Percentiles rank a stretch among this genome's conserved stretches.
These are phyloP conservation scores for Pythium pectinolyticum DNA, from an alignment of 352 stramenopile species.

Conservation along the genomic window DNA sequence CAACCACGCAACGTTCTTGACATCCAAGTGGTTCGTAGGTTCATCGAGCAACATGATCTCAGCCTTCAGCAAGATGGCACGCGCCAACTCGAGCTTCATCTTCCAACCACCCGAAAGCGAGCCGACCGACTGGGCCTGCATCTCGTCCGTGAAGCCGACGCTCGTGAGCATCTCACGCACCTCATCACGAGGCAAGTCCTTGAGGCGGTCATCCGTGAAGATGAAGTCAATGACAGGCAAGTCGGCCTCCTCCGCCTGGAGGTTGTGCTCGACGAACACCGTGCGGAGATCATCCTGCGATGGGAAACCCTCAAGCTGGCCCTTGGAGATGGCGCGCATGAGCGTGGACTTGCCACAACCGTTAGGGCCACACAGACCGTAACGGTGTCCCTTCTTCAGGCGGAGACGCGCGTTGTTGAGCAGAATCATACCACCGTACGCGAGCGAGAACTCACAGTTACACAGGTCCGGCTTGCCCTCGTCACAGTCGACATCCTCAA, in stretches of 20 bases:
- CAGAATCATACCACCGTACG: slow-evolving; percentile 92
- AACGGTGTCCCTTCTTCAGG: slow-evolving; percentile 90
- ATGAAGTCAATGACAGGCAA: slow-evolving; percentile 86
- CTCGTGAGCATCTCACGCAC: slow-evolving; percentile 89
- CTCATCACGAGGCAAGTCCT: slow-evolving; percentile 88
- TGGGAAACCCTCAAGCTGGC: slow-evolving; percentile 96
- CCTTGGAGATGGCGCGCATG: slow-evolving; percentile 95
- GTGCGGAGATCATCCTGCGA: slow-evolving; percentile 93
- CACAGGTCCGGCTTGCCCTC: slow-evolving; percentile 97
- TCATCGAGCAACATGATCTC: slow-evolving; percentile 97
- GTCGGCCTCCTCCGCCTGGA: slow-evolving; percentile 90
- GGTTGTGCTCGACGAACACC: slow-evolving; percentile 97
- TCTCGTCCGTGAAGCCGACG: slow-evolving; percentile 93
- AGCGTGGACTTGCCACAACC: slow-evolving; percentile 96
- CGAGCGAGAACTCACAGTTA: slow-evolving; percentile 99
- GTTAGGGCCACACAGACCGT: slow-evolving; percentile 94
- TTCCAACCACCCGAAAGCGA: slow-evolving; percentile 95
- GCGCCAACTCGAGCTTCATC: slow-evolving; percentile 94
- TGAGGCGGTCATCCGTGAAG: slow-evolving; percentile 86
- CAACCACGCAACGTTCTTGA: slow-evolving; percentile 92
- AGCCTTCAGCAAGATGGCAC: slow-evolving; percentile 93
- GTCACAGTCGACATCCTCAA: slow-evolving; percentile 96
- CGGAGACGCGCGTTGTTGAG: slow-evolving; percentile 91
- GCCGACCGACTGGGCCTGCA: slow-evolving; percentile 91
- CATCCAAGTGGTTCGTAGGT: slow-evolving; percentile 94